Evolutionary conservation across 164 flowering plant species (phyloP).

Genomic region (Sextonia rubra): DNA sequence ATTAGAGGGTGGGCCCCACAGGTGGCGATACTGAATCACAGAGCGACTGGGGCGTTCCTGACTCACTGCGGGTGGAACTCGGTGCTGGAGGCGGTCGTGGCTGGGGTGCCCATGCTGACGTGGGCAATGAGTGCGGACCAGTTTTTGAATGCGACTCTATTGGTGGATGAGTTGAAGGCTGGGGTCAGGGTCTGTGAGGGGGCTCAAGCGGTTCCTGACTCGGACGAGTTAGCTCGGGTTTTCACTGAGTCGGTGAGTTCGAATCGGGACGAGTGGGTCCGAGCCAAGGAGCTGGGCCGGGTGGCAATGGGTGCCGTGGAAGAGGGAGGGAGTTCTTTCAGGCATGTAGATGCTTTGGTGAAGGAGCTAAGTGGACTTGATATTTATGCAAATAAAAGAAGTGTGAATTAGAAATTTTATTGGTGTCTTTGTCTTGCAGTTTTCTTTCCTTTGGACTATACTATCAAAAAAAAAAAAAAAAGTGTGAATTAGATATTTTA

Average conservation of each 20-base stretch:
- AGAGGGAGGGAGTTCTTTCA: conserved; percentile 34
- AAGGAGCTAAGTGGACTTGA: conserved; percentile 10
- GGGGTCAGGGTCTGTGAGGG: conserved; percentile 41
- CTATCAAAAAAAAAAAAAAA: too few relatives aligned
- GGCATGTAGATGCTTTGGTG: conserved; percentile 28
- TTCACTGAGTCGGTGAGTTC: conserved; percentile 21
- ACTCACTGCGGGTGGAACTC: conserved; percentile 76
- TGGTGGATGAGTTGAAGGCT: conserved; percentile 35
- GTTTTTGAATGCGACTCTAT: conserved; percentile 29
- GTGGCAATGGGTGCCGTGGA: conserved; percentile 30
- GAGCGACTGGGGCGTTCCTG: conserved; percentile 46
- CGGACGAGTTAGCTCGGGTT: conserved; percentile 21
- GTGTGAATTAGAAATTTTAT: too few relatives aligned
- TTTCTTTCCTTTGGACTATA: too few relatives aligned
- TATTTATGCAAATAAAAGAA: not conserved
- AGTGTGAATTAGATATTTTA: too few relatives aligned
- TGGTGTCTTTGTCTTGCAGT: too few relatives aligned
- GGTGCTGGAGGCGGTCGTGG: conserved; percentile 34
- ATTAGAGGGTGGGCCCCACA: conserved; percentile 57
- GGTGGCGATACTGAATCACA: conserved; percentile 36
- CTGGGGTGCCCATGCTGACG: conserved; percentile 38
- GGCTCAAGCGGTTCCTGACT: conserved; percentile 28
- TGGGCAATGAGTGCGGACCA: conserved; percentile 72
- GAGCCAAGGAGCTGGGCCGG: conserved; percentile 24
- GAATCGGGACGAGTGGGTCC: conserved; percentile 4